Base-by-base conservation (phyloP, 1,139 yeast species). In the Saccharomyces hybrid region DNA sequence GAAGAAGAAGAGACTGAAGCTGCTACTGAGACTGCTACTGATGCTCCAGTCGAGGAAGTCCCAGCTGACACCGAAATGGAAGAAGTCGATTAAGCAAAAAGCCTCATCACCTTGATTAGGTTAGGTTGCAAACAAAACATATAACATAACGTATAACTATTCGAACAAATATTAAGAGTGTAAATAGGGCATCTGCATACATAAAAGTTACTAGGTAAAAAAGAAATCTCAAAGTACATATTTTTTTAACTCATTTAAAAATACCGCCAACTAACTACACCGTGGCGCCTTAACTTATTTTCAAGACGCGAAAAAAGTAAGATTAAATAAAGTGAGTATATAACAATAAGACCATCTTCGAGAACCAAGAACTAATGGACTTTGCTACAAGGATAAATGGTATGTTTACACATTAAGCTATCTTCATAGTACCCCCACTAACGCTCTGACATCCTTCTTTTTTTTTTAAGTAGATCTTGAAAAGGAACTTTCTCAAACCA, bases 41-140 rank as follows among this genome's bases (percentile, higher is more conserved):
- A 81, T 59, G 75, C 78, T 61, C 72, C 83, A 59, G 73, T 83
- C 59, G 84, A 80, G 65, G 86, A 81, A 64, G 82, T 78, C 59
- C 82, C 82, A 67, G 85, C 81, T 69, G 98, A 90, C 80, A 86
- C 96, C 64, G 96, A 93, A 72, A 91, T 93, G 98, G 99, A 93
- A 83, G 99, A 93, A 79, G 97, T 93, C 75, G 99, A 93, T 78
- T 95, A 88, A 75, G 48, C 29, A 48, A 8, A 34, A 3, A 20
- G 4, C 20, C 4, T 34, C 20, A n/a, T 34, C 9, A 8, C 41
- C 20, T 8, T n/a, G 20, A 34, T 7, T 34, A n/a, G 23, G 25
- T 38, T 38, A 20, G 23, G 25, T 38, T 38, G 11, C n/a, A 38
- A 20, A 20, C 41, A 34, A 34, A 34, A 34, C 26, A 38, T 38